Base-by-base conservation (phyloP, 164 flowering plant species). In the Nymphaea colorata region DNA sequence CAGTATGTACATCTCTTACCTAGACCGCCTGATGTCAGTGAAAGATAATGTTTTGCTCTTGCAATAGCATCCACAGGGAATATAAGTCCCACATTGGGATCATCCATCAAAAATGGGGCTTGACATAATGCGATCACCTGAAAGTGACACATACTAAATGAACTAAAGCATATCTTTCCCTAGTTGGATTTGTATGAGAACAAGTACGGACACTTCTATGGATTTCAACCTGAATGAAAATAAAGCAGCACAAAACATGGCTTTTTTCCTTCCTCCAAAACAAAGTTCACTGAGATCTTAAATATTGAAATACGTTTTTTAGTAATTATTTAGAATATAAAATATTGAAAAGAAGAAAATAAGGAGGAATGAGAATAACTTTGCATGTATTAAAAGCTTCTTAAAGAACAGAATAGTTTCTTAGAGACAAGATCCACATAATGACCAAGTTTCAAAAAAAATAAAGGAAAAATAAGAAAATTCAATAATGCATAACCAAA, bases 51-150 rank as follows among this genome's bases (percentile, higher is more conserved):
- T 74, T 89, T 91, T 68, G 99, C 96, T 82, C 84, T 88, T 60
- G 93, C 93, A 78, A 94, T 94, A 41, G 95, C 97, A 84, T 94
- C 99, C 4, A 93, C 99, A 41, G 97, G 99, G 81, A 94, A 94
- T 43, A 94, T 14, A 55, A 94, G 82, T 67, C 95, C 97, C 42
- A 89, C 97, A 81, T 89, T 94, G 16, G 97, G 97, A 80, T 94
- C 97, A 69, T 89, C 97, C 44, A 94, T 82, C 43, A 94, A 83
- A 81, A 91, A 94, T 69, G 98, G 98, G 79, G 97, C 98, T 85
- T 94, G 98, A 78, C 98, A 94, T 43, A 94, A 81, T 72, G 98
- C 97, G 76, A 94, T 79, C 69, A 94, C 98, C 98, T 94, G 83
- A 69, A 77, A 73, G 73, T 69, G 42, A 41, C 16, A 66, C 60